Base-by-base conservation (phyloP, 2,329 filamentous ascomycete species). In the Aspergillus sp. region DNA sequence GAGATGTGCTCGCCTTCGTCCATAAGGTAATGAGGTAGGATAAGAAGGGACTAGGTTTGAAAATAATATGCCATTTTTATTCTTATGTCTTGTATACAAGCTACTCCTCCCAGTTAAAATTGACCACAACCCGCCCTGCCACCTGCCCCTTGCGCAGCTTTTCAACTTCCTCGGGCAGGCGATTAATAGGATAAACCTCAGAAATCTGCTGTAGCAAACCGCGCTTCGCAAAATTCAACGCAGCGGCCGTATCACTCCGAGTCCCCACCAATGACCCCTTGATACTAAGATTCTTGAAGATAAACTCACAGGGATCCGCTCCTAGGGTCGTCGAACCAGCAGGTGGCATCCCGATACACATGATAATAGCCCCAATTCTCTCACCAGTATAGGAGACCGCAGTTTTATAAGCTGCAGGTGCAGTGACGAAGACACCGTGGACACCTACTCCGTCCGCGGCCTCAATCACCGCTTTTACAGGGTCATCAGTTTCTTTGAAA, bases 91-190 rank as follows among this genome's bases (percentile, higher is more conserved):
- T 21, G 19, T 21, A 21, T 21, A 21, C 21, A 24, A 24, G 23
- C 23, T 24, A 24, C 23, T 24, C 23, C 9, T 35, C 52, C 46
- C 57, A 46, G 33, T 84, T 82, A 62, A 84, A 84, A 63, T 83
- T 79, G n/a, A 84, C 75, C 11, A 84, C 82, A 45, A 81, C 77
- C 17, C 82, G 69, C 2, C 82, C 82, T 7, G 81, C 79, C 46
- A 84, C 75, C 63, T 84, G 74, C 1, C 81, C 81, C 40, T 71
- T 73, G 55, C 73, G 73, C 62, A 84, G 64, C 62, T 79, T 78
- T 63, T 82, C 75, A 19, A 84, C 79, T n/a, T 77, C 80, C 62
- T 84, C 81, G 12, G 81, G 70, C 44, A 84, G 74, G 40, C 75
- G 62, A 35, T 77, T 77, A 60, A 83, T 65, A 0, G 74, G 73